Conservation (phyloP, 306 rosid species). For the Prunus armeniaca region DNA sequence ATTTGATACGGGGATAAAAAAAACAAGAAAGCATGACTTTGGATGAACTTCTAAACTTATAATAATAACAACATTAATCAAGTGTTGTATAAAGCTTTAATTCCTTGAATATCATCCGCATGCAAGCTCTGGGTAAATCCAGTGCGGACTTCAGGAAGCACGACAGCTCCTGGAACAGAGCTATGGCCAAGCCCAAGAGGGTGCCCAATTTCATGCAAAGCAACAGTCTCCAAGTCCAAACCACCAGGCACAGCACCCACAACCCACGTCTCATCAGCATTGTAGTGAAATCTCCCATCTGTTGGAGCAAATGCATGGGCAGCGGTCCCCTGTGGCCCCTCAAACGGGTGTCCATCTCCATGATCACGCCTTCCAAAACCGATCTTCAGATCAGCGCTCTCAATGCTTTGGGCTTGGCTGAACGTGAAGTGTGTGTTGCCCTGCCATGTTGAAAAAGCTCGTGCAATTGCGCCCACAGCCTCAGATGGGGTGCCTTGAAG, state of each 20-base stretch:
- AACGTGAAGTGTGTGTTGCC: slow-evolving; percentile 13
- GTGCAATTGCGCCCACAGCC: background rate
- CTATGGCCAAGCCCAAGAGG: slow-evolving; percentile 35
- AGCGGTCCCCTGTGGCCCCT: background rate
- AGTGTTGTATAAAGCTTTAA: slow-evolving; percentile 19
- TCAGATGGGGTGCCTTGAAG: background rate
- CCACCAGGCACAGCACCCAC: background rate
- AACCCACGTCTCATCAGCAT: slow-evolving; percentile 26
- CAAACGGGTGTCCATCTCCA: slow-evolving; percentile 24
- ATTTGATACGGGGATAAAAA: too few species aligned
- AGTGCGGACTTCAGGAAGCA: background rate
- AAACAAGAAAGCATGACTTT: too few species aligned
- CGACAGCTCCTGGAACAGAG: slow-evolving; percentile 12
- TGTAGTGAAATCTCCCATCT: slow-evolving; percentile 29
- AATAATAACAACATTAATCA: too few species aligned
- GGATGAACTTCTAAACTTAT: too few species aligned
- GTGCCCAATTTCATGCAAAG: slow-evolving; percentile 30
- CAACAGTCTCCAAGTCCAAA: slow-evolving; percentile 23
- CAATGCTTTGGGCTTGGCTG: background rate
- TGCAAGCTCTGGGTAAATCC: slow-evolving; percentile 18
- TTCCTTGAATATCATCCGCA: slow-evolving; percentile 33
- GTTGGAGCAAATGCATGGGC: slow-evolving; percentile 26
- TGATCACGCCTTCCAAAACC: slow-evolving; percentile 20
- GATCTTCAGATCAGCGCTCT: slow-evolving; percentile 9
- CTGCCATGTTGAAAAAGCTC: slow-evolving; percentile 28